Percentiles rank a stretch among this genome's conserved stretches.
phyloP scores from a whole-genome alignment of 768 basidiomycete genomes.

The Lentinula lateritia region DNA sequence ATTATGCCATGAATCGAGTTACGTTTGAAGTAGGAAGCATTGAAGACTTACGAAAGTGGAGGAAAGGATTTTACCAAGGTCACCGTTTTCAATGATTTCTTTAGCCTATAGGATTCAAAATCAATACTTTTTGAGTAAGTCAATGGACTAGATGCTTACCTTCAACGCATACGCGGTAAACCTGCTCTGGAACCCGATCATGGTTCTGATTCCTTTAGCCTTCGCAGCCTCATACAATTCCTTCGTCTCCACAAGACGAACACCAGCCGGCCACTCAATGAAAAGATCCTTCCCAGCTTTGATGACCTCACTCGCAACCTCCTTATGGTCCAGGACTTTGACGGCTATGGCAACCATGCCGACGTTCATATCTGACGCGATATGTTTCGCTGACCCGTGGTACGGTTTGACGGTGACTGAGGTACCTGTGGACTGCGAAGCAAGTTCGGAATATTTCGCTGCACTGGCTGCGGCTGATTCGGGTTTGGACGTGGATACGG shows the following conservation, averaged over 20 bases:
- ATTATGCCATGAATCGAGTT: too few species aligned
- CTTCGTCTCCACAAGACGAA: constrained; percentile 22
- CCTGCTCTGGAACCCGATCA: constrained; percentile 31
- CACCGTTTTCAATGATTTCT: constrained; percentile 22
- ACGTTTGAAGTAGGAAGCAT: too few species aligned
- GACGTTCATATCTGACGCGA: constrained; percentile 30
- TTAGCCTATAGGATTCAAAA: constrained; percentile 18
- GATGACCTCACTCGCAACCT: constrained; percentile 24
- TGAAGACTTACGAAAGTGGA: constrained; percentile 16
- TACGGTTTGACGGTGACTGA: constrained; percentile 24
- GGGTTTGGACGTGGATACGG: constrained; percentile 27
- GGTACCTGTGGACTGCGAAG: constrained; percentile 8
- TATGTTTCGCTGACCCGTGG: constrained; percentile 20
- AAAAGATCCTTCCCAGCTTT: constrained; percentile 33
- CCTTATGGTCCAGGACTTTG: constrained; percentile 24
- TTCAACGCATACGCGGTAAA: constrained; percentile 21
- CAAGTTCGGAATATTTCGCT: constrained; percentile 19
- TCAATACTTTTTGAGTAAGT: background rate
- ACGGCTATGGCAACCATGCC: constrained; percentile 31
- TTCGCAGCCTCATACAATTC: constrained; percentile 27
- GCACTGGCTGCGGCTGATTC: constrained; percentile 25
- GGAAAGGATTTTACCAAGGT: constrained; percentile 24
- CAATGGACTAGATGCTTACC: constrained; percentile 13
- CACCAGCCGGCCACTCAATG: constrained; percentile 35
- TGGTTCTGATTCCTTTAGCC: constrained; percentile 21